These are phyloP conservation scores for Cnidoscolus chayamansa DNA, from an alignment of 441 rosid species.

Conservation along the genomic window DNA sequence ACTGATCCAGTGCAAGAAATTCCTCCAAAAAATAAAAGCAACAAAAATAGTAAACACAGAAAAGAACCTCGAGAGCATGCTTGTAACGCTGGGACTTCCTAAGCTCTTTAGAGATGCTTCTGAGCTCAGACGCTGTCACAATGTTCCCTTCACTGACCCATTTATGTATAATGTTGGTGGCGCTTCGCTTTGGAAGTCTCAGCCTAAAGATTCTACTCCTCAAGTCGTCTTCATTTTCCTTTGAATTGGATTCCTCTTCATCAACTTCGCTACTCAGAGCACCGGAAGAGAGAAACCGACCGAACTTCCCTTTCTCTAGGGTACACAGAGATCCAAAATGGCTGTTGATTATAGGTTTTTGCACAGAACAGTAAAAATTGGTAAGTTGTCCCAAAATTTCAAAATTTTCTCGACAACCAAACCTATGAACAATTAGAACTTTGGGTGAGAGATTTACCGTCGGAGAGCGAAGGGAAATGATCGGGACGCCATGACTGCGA, in stretches of 20 bases:
- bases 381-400: not conserved
- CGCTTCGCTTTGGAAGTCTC: constrained; percentile 85
- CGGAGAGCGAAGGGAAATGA: constrained; percentile 34
- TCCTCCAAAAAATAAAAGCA: not conserved
- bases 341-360: constrained; percentile 10
- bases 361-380: not conserved
- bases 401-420: not conserved
- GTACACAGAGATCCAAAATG: constrained; percentile 16
- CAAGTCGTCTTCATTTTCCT: constrained; percentile 49
- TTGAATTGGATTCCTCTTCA: constrained; percentile 36
- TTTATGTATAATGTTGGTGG: constrained; percentile 59
- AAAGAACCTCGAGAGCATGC: constrained; percentile 79
- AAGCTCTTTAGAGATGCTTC: constrained; percentile 67
- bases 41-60: not conserved
- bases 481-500: constrained; percentile 34
- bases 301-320: not conserved
- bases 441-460: constrained; percentile 30
- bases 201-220: constrained; percentile 67
- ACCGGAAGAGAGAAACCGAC: constrained; percentile 43
- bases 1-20: not conserved
- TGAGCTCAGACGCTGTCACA: constrained; percentile 54
- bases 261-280: constrained; percentile 30
- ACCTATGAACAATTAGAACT: not conserved
- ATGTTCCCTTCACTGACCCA: constrained; percentile 78
- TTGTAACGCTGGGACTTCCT: constrained; percentile 65